Evolutionary conservation across 345 rosid species (phyloP), one percentile per base, ranked within the genome.

Genomic region (Mercurialis annua): DNA sequence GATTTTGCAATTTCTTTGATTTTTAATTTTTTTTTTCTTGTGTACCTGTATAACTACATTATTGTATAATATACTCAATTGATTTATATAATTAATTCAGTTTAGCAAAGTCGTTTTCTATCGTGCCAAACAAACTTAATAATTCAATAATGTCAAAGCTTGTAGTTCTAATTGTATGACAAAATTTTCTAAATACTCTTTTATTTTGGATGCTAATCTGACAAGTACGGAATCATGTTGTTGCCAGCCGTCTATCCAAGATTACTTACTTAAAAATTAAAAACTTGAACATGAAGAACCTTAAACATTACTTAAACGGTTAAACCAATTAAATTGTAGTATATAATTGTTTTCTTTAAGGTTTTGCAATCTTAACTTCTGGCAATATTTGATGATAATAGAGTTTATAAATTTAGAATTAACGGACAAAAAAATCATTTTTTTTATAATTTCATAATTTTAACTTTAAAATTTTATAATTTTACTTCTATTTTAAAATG

Each of bases 301-400:
- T 65, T 55, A 36, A 29, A 69, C 1, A 3, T 40, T 40, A 40
- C 44, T 40, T 40, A 40, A 64, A 61, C 48, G n/a, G n/a, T n/a
- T n/a, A n/a, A n/a, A n/a, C n/a, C n/a, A n/a, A n/a, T n/a, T n/a
- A n/a, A n/a, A n/a, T n/a, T n/a, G 43, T 8, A 65, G 49, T 48
- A 34, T 34, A 34, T 40, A 40, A 26, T 6, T 42, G 9, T n/a
- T 38, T 6, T 53, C 21, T 49, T 6, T 65, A 7, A 73, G 69
- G 58, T 67, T 71, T 75, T 65, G 40, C 68, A 62, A 59, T 68
- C 80, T 65, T 61, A 78, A 65, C 78, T 71, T n/a, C n/a, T n/a
- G n/a, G n/a, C n/a, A n/a, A n/a, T n/a, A n/a, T n/a, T n/a, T n/a
- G n/a, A n/a, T n/a, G n/a, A n/a, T n/a, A n/a, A n/a, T n/a, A n/a